Conservation (phyloP, 352 stramenopile genomes). For the Elongisporangium undulatum region DNA sequence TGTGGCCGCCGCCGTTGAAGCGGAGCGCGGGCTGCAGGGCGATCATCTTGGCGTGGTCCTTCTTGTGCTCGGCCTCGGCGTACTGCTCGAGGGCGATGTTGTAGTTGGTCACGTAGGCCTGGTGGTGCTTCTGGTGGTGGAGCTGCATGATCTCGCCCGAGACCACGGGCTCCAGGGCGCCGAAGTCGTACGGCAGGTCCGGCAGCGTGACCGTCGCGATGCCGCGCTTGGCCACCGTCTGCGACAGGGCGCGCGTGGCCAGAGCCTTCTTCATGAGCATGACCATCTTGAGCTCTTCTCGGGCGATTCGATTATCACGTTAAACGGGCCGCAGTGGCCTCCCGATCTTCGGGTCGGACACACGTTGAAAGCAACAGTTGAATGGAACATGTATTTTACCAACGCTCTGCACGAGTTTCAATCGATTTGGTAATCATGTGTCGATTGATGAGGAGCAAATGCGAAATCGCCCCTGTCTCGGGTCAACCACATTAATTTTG, state of each 20-base stretch:
- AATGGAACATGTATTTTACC: not conserved
- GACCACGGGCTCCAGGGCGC: constrained; percentile 85
- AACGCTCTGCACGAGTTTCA: not conserved
- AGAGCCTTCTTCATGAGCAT: constrained; percentile 21
- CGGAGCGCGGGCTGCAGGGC: constrained; percentile 90
- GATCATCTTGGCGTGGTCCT: constrained; percentile 91
- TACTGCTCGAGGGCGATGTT: constrained; percentile 94
- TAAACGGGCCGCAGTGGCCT: not conserved
- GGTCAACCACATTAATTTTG: not conserved
- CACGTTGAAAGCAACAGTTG: not conserved
- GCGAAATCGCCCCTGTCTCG: not conserved
- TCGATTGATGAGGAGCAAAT: not conserved
- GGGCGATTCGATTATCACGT: not conserved
- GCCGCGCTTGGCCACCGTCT: constrained; percentile 21
- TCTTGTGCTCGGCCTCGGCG: constrained; percentile 81
- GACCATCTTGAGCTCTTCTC: not conserved
- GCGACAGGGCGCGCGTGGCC: constrained; percentile 2
- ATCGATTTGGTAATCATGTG: not conserved
- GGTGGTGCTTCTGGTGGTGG: constrained; percentile 97
- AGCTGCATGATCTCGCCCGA: constrained; percentile 91
- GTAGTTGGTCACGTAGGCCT: constrained; percentile 96
- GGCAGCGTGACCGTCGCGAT: constrained; percentile 77
- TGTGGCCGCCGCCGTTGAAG: constrained; percentile 98
- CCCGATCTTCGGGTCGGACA: not conserved
- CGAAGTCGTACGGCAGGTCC: constrained; percentile 86